Conservation (phyloP, 1,284 basidiomycete species). For the Schizophyllum amplum region DNA sequence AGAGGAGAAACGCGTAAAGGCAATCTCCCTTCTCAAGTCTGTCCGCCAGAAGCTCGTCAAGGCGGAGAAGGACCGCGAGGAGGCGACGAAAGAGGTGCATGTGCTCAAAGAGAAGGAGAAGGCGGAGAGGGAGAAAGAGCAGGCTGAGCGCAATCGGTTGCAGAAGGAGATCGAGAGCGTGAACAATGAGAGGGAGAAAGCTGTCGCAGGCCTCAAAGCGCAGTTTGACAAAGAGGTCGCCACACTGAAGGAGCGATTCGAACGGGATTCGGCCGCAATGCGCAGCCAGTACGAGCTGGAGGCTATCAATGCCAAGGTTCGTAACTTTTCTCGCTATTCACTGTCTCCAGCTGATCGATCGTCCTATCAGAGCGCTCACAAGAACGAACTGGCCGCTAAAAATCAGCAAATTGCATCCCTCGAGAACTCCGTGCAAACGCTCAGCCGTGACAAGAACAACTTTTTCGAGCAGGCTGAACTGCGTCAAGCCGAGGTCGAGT, state of each 20-base stretch:
- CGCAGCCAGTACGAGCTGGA: slow-evolving; percentile 75
- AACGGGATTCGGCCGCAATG: slow-evolving; percentile 62
- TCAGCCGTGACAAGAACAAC: slow-evolving; percentile 64
- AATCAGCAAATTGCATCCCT: slow-evolving; percentile 59
- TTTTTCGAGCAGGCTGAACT: slow-evolving; percentile 82
- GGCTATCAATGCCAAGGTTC: slow-evolving; percentile 65
- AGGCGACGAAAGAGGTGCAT: slow-evolving; percentile 49
- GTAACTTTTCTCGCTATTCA: slow-evolving; percentile 10
- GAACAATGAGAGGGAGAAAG: slow-evolving; percentile 64
- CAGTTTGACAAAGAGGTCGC: slow-evolving; percentile 76
- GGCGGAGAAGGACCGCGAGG: slow-evolving; percentile 87
- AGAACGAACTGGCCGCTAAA: slow-evolving; percentile 59
- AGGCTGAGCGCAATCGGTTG: slow-evolving; percentile 9
- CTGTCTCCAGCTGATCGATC: slow-evolving; percentile 7
- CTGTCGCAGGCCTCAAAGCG: slow-evolving; percentile 52
- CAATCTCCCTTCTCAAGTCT: slow-evolving; percentile 82
- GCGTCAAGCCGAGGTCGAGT: slow-evolving; percentile 83
- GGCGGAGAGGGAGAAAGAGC: slow-evolving; percentile 42
- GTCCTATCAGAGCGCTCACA: slow-evolving; percentile 50
- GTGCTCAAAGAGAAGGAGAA: slow-evolving; percentile 50
- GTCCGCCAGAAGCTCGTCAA: slow-evolving; percentile 90
- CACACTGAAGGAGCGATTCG: slow-evolving; percentile 54
- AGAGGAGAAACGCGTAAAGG: slow-evolving; percentile 93
- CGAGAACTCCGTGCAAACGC: slow-evolving; percentile 58
- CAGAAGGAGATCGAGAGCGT: slow-evolving; percentile 45